A percentile compares a stretch with the other conserved stretches of the same genome.
These are phyloP conservation scores for Atkinsonella texensis DNA, from an alignment of 2,329 filamentous ascomycete genomes.

Conservation along the genomic window DNA sequence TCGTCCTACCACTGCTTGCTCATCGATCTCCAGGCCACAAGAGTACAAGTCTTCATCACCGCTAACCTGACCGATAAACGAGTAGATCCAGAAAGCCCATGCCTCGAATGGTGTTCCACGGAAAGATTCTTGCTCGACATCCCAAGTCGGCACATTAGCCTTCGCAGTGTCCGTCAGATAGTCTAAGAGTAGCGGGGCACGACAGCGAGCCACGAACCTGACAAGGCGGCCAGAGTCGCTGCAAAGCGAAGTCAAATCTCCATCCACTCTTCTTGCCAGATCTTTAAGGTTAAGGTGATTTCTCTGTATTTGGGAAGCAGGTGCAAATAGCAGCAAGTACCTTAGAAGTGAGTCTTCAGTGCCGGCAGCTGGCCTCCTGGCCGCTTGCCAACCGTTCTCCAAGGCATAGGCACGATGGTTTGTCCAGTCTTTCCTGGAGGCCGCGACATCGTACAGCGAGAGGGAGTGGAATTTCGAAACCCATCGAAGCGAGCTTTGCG, in stretches of 20 bases:
- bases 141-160: constrained; percentile 17
- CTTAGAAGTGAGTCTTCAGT: constrained; percentile 21
- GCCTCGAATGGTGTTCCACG: constrained; percentile 24
- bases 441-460: constrained; percentile 31
- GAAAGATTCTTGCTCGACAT: constrained; percentile 19
- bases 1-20: constrained; percentile 22
- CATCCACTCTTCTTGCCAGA: constrained; percentile 21
- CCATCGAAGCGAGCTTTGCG: constrained; percentile 28
- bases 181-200: constrained; percentile 22
- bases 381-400: constrained; percentile 23
- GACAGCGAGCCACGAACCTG: constrained; percentile 17
- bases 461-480: constrained; percentile 31
- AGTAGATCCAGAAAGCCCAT: constrained; percentile 31
- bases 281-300: constrained; percentile 14
- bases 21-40: constrained; percentile 9
- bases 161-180: constrained; percentile 22
- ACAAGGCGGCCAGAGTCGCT: constrained; percentile 21
- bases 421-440: constrained; percentile 24
- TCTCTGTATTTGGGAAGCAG: constrained; percentile 14
- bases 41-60: constrained; percentile 21
- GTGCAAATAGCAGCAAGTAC: constrained; percentile 24
- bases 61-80: constrained; percentile 26
- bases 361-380: constrained; percentile 13
- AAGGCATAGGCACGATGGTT: constrained; percentile 12
- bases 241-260: constrained; percentile 22